Conservation (phyloP, 257 asterid genomes). For the Plectranthus barbatus region DNA sequence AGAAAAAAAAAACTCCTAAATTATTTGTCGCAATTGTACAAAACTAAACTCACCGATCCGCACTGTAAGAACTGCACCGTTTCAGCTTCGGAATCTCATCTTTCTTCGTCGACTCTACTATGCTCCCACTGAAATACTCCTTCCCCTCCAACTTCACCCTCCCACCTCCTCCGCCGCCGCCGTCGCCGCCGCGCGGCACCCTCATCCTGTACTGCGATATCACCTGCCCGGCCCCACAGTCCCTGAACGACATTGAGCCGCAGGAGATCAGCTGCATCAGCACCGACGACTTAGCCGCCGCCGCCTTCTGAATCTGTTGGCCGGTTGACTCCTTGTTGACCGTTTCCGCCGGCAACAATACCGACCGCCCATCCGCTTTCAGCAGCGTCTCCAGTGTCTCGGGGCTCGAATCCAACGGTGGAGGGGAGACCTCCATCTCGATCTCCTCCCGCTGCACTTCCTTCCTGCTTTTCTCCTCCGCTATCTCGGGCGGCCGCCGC, state of each 20-base stretch:
- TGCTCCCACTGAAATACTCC: constrained; percentile 67
- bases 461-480: constrained; percentile 21
- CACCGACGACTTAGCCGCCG: constrained; percentile 47
- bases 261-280: constrained; percentile 72
- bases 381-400: constrained; percentile 65
- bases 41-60: constrained; percentile 45
- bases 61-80: constrained; percentile 76
- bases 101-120: constrained; percentile 51
- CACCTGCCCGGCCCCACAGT: constrained; percentile 63
- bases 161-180: constrained; percentile 22
- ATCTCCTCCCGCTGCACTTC: constrained; percentile 25
- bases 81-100: constrained; percentile 46
- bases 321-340: constrained; percentile 18
- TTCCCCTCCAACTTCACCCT: constrained; percentile 47
- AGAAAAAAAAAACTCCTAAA: not conserved
- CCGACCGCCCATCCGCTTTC: constrained; percentile 50
- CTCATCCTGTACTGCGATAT: constrained; percentile 52
- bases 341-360: constrained; percentile 17
- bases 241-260: constrained; percentile 64
- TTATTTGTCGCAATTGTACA: not conserved
- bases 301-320: constrained; percentile 18
- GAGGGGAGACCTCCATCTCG: constrained; percentile 72
- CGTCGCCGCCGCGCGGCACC: constrained; percentile 57
- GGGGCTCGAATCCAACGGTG: constrained; percentile 81
- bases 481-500: constrained; percentile 37